Evolutionary conservation across 169 alveolate species (phyloP).

Genomic region (Cryptosporidium sp.): DNA sequence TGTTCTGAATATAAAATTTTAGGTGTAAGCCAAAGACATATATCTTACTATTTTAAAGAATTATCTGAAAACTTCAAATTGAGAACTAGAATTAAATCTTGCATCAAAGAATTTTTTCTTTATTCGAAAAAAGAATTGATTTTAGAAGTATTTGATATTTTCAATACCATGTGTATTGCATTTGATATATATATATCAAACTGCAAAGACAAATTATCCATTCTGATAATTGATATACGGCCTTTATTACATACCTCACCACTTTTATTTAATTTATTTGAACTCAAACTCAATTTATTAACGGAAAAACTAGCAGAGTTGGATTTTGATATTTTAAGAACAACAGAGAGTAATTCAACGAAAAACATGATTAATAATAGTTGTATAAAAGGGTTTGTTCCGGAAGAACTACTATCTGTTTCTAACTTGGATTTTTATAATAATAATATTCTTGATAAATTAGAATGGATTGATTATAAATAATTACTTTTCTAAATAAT

Average conservation of each 20-base stretch:
- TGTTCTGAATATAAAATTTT: constrained; percentile 20
- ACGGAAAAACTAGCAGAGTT: neutral
- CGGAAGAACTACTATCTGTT: constrained; percentile 37
- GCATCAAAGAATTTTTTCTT: neutral
- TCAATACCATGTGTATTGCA: constrained; percentile 18
- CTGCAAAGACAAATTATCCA: neutral
- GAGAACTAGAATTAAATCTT: neutral
- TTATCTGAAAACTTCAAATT: neutral
- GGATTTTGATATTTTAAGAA: constrained; percentile 12
- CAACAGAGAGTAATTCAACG: neutral
- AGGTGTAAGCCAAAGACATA: constrained; percentile 53
- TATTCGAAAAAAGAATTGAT: constrained; percentile 1
- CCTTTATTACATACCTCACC: constrained; percentile 5
- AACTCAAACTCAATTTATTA: constrained; percentile 14
- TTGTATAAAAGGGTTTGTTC: constrained; percentile 32
- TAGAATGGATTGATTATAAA: constrained; percentile 11
- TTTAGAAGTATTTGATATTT: constrained; percentile 23
- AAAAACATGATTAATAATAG: neutral
- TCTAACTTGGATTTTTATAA: constrained; percentile 1
- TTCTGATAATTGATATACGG: constrained; percentile 26
- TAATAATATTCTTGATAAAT: neutral
- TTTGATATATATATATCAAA: constrained; percentile 36
- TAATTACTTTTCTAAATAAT: neutral
- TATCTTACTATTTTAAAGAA: constrained; percentile 23
- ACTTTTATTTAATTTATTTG: constrained; percentile 9